Evolutionary conservation across 2,329 filamentous ascomycete species (phyloP), one percentile per base, ranked within the genome.

Genomic region (Colletotrichum sp.): DNA sequence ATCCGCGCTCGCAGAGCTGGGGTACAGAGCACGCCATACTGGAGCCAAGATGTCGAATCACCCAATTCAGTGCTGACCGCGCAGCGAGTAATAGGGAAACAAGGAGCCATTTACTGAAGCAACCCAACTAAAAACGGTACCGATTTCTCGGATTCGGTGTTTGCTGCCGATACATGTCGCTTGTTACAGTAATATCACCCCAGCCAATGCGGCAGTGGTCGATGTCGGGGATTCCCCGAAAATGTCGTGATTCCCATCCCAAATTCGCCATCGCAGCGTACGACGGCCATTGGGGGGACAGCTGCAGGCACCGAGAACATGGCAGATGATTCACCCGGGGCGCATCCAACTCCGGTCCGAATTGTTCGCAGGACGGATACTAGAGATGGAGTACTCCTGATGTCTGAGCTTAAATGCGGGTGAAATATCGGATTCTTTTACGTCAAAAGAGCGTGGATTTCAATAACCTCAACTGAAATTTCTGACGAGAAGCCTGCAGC

Each of bases 11-110:
- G 30, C 65, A 26, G 34, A 36, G 32, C 55, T 36, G 44, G 71
- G 71, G 64, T 24, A 49, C 32, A 28, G 64, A 74, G 71, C 71
- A 70, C 66, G 71, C 66, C 66, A 74, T 74, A 64, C 59, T 70
- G 71, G 71, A 70, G 59, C 66, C 71, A 34, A 60, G 34, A 70
- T 70, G 71, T 74, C 71, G 71, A 64, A 64, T 74, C 39, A 28
- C 34, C 36, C 16, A 59, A 26, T 15, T 24, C 60, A 70, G 24
- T 49, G 30, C 26, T 26, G 36, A 30, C 28, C n/a, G 8, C 49
- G 34, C 32, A 39, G 13, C 44, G 13, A 34, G 10, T 24, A 28
- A 59, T 18, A 15, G 24, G 24, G 21, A 52, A 34, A 39, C 10
- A 24, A 6, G 71, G 30, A 32, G 24, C 8, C 6, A 6, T 16